These are phyloP conservation scores for Cryphonectria radicalis DNA, from an alignment of 2,329 filamentous ascomycete species.

Conservation along the genomic window DNA sequence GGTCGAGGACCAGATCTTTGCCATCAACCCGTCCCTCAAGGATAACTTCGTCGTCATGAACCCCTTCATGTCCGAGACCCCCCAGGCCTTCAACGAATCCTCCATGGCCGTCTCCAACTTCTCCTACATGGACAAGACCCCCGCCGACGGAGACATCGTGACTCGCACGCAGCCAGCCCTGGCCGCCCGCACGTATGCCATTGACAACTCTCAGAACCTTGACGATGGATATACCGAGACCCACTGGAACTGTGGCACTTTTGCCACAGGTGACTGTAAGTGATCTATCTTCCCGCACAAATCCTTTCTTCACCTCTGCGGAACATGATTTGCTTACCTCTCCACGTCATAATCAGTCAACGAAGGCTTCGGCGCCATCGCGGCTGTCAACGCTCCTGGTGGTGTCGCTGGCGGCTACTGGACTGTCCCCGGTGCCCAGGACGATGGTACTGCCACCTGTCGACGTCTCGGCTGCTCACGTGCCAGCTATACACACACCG, in stretches of 20 bases:
- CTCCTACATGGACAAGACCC: not conserved
- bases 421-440: not conserved
- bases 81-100: not conserved
- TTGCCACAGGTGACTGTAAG: not conserved
- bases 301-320: not conserved
- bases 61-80: not conserved
- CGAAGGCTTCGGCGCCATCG: not conserved
- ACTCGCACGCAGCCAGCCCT: not conserved
- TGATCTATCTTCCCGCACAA: not conserved
- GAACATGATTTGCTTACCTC: not conserved
- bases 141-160: not conserved
- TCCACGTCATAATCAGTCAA: not conserved
- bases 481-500: not conserved
- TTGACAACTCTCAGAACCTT: not conserved
- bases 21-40: constrained; percentile 10
- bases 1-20: constrained; percentile 20
- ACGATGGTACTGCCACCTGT: not conserved
- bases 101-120: not conserved
- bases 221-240: not conserved
- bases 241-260: constrained; percentile 1
- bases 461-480: not conserved
- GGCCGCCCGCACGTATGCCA: not conserved
- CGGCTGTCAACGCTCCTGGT: not conserved
- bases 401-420: not conserved
- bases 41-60: not conserved